Evolutionary conservation across 2,329 filamentous ascomycete genomes (phyloP), one percentile per base, ranked within the genome.

Genomic region (Epichloe sp.): DNA sequence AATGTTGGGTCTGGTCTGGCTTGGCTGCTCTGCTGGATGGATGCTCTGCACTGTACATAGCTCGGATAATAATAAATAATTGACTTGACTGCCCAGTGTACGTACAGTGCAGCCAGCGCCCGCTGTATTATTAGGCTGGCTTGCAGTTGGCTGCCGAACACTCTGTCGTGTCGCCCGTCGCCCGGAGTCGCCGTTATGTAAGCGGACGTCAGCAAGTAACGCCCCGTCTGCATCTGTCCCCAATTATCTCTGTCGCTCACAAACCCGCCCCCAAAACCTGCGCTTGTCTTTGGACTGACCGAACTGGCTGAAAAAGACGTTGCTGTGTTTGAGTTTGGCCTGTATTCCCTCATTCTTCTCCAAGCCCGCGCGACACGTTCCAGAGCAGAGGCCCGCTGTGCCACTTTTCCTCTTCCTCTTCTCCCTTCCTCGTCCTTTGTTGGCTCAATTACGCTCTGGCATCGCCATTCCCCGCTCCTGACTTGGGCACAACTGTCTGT

Each of bases 161-260:
- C 26, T 11, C 26, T 31, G 26, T 31, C 26, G 26, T 31, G n/a
- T 5, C 35, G 3, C 47, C 23, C 6, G 6, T 23, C 23, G 23
- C 23, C 34, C 41, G 48, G 49, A 44, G 43, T 49, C 35, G 26
- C 44, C 44, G 44, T 55, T 55, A 55, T 51, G 53, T 55, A 55
- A 55, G 53, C 53, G 19, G 34, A 37, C 8, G 8, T 31, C 26
- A 4, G 10, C 26, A 31, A 31, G 26, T 10, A 31, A 31, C 17
- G 17, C 17, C 17, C 17, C 17, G 17, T 19, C 17, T 19, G 34
- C 44, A 38, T 36, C 21, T 17, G 49, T 44, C 44, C 44, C 49
- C 40, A 44, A 51, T 14, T 42, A 6, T 42, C 23, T 41, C 26
- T 31, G n/a, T 35, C 36, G 31, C 15, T 38, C 41, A 36, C 21